These are phyloP conservation scores for Lentinus polychrous DNA, from an alignment of 1,284 basidiomycete species.

Conservation along the genomic window DNA sequence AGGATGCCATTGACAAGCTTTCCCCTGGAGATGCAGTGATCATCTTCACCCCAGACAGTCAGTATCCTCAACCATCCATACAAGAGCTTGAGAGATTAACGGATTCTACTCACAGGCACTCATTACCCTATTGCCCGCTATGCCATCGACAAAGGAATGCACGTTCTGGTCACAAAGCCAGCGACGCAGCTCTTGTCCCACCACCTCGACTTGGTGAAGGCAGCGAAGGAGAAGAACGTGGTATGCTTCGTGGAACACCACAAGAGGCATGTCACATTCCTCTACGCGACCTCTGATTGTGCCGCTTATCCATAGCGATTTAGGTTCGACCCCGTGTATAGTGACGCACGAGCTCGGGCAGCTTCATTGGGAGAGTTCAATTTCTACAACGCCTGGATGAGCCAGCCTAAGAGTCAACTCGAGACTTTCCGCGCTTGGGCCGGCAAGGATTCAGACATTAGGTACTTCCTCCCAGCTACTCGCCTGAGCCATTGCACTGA, in stretches of 20 bases:
- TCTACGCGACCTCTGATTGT: neutral
- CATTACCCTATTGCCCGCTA: slow-evolving; percentile 83
- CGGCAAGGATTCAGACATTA: slow-evolving; percentile 88
- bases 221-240: slow-evolving; percentile 73
- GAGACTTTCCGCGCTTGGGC: slow-evolving; percentile 95
- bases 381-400: slow-evolving; percentile 91
- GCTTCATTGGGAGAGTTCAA: slow-evolving; percentile 84
- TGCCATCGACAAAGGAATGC: slow-evolving; percentile 77
- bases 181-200: slow-evolving; percentile 82
- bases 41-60: slow-evolving; percentile 83
- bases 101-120: slow-evolving; percentile 45
- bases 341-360: slow-evolving; percentile 78
- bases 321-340: slow-evolving; percentile 89
- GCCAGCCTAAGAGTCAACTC: slow-evolving; percentile 90
- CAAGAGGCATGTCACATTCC: slow-evolving; percentile 43
- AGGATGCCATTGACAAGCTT: slow-evolving; percentile 76
- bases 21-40: slow-evolving; percentile 82
- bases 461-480: slow-evolving; percentile 29
- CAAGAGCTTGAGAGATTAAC: neutral
- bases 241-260: slow-evolving; percentile 91
- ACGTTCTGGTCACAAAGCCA: slow-evolving; percentile 90
- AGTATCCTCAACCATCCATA: slow-evolving; percentile 19
- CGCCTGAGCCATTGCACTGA: neutral
- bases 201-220: slow-evolving; percentile 71
- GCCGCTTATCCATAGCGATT: neutral